Conservation (phyloP, 495 filamentous ascomycete genomes). For the Rhypophila decipiens region DNA sequence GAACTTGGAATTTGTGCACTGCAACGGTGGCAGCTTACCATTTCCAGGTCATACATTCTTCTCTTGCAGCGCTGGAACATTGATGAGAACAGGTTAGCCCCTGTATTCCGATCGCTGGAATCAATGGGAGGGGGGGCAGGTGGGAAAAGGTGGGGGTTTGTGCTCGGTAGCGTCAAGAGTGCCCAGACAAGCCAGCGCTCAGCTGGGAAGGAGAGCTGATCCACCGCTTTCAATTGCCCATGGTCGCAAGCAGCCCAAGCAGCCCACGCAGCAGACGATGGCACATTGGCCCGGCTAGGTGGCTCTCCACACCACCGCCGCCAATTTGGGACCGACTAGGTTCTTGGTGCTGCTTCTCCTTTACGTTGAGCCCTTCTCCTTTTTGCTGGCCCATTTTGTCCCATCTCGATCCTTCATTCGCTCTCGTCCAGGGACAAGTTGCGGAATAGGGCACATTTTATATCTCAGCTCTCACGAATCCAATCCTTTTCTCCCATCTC, state of each 20-base stretch:
- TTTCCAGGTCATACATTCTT: neutral
- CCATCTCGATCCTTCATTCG: too few species aligned
- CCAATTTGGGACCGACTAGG: neutral
- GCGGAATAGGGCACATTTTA: too few species aligned
- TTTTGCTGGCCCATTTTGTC: too few species aligned
- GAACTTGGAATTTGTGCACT: too few species aligned
- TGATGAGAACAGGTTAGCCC: neutral
- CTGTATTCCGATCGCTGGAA: neutral
- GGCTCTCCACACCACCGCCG: neutral
- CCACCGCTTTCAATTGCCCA: neutral
- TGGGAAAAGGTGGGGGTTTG: neutral
- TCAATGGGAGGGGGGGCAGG: too few species aligned
- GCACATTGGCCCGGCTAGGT: too few species aligned
- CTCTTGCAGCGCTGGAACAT: too few species aligned
- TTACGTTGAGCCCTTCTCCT: neutral
- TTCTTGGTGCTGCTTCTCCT: neutral
- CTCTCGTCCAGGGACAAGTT: too few species aligned
- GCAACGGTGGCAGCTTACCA: too few species aligned
- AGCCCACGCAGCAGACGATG: neutral
- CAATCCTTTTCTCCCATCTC: too few species aligned
- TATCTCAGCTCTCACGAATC: too few species aligned
- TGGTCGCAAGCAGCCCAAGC: neutral
- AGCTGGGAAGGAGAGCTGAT: constrained; percentile 1
- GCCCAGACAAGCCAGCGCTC: neutral
- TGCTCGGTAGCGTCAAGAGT: too few species aligned